Evolutionary conservation across 2,329 filamentous ascomycete genomes (phyloP).

Genomic region (Cladosporium sp.): DNA sequence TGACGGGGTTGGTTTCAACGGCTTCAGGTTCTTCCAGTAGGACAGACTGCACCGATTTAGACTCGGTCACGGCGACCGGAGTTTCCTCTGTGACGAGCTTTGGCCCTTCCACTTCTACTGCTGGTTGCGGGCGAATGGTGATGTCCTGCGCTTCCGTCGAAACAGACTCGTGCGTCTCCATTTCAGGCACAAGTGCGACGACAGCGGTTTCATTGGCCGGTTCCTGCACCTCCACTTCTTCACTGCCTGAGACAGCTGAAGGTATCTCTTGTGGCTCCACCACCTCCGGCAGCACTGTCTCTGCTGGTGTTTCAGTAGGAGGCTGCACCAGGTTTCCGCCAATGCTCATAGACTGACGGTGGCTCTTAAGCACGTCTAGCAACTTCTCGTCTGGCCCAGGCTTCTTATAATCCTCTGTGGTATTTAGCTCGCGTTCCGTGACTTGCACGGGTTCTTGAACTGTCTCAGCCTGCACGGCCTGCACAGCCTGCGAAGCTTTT

Average conservation of each 20-base stretch:
- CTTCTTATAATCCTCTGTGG: neutral
- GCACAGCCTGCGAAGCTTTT: slow-evolving; percentile 12
- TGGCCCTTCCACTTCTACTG: neutral
- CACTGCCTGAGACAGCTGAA: neutral
- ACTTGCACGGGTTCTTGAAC: neutral
- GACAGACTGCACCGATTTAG: neutral
- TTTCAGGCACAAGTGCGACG: neutral
- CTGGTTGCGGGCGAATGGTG: neutral
- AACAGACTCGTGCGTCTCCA: neutral
- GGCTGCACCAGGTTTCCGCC: slow-evolving; percentile 2
- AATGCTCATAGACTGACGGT: slow-evolving; percentile 21
- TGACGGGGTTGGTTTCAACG: neutral
- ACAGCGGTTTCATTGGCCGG: neutral
- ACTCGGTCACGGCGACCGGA: neutral
- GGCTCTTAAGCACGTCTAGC: slow-evolving; percentile 18
- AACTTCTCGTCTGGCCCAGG: slow-evolving; percentile 19
- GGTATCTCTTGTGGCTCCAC: neutral
- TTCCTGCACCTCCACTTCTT: slow-evolving; percentile 25
- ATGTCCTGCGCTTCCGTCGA: neutral
- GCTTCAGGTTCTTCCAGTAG: neutral
- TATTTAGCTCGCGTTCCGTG: neutral
- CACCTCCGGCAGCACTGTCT: neutral
- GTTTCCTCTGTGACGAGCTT: neutral
- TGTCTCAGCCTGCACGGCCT: slow-evolving; percentile 4
- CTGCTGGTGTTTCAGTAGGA: neutral